Base-by-base conservation (phyloP, 345 rosid species). In the Stellera chamaejasme region DNA sequence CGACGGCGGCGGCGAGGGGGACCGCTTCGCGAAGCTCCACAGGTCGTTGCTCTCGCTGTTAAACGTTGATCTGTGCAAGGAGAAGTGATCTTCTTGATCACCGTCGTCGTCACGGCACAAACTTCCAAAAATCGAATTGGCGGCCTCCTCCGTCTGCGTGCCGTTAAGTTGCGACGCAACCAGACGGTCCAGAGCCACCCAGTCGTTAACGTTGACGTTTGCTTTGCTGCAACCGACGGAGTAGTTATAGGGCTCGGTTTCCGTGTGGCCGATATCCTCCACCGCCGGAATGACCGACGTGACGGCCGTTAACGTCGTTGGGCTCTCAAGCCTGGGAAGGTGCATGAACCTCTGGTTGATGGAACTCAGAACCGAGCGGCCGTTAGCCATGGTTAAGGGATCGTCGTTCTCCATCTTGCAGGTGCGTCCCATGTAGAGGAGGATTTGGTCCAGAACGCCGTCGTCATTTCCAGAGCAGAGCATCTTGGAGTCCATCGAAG, bases 141-240 rank as follows among this genome's bases (percentile, higher is more conserved):
- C 53, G 14, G 81, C 68, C 65, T 81, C 77, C 5, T 1, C 73
- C 16, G 39, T 32, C 48, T 23, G 66, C 26, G 69, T 74, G 56
- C 89, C 96, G 62, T 93, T 87, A n/a, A 93, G 85, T 58, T 90
- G 99, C 15, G 92, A 90, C 10, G 99, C 99, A 51, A 90, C 96
- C 0, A 93, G 79, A 54, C 88, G 81, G 60, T 93, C 99, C 10
- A 90, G 71, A 7, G 87, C 67, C 27, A 79, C 88, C 99, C 97
- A 93, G 57, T 81, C 87, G 53, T 69, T 84, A 3, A 76, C 48
- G 26, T 62, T 74, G 19, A 72, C 43, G 49, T 66, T 65, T 55
- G 52, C 50, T 47, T 48, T 45, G 63, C 45, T 13, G n/a, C 55
- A 43, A 5, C 58, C 74, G 54, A 65, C 65, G 50, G 54, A 53